These are phyloP conservation scores for Cronartium quercuum DNA, from an alignment of 1,284 basidiomycete genomes.

Conservation along the genomic window DNA sequence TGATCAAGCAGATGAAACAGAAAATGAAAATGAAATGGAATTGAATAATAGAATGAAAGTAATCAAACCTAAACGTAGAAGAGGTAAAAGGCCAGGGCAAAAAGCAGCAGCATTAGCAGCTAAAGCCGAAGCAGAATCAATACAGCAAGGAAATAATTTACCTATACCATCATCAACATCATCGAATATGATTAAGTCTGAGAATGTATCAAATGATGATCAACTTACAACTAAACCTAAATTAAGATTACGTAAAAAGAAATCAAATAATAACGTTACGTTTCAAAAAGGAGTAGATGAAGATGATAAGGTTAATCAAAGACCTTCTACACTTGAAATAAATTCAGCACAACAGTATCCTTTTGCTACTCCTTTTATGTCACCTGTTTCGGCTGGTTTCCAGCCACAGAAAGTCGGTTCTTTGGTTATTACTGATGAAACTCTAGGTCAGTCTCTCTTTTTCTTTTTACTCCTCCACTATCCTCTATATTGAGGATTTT, in stretches of 20 bases:
- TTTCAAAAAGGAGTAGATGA: too few species aligned
- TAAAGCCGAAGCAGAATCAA: constrained; percentile 52
- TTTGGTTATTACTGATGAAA: constrained; percentile 44
- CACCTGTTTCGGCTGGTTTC: constrained; percentile 3
- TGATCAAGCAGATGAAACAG: not conserved
- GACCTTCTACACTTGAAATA: not conserved
- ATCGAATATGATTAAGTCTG: not conserved
- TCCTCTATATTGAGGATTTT: constrained; percentile 6
- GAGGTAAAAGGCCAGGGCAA: constrained; percentile 51
- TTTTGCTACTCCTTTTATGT: not conserved
- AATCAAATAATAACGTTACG: not conserved
- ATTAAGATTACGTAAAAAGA: not conserved
- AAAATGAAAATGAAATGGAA: not conserved
- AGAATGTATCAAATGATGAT: not conserved
- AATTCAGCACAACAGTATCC: not conserved
- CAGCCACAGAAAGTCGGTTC: constrained; percentile 40
- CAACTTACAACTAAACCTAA: constrained; percentile 10
- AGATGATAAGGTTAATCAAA: too few species aligned
- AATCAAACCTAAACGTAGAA: constrained; percentile 56
- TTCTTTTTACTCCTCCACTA: not conserved
- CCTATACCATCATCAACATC: not conserved
- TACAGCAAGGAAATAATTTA: not conserved
- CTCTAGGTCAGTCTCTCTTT: constrained; percentile 43
- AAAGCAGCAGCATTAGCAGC: constrained; percentile 54
- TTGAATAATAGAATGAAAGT: constrained; percentile 39